Base-by-base conservation (phyloP, 164 flowering plant genomes). In the Berberis vulgaris region DNA sequence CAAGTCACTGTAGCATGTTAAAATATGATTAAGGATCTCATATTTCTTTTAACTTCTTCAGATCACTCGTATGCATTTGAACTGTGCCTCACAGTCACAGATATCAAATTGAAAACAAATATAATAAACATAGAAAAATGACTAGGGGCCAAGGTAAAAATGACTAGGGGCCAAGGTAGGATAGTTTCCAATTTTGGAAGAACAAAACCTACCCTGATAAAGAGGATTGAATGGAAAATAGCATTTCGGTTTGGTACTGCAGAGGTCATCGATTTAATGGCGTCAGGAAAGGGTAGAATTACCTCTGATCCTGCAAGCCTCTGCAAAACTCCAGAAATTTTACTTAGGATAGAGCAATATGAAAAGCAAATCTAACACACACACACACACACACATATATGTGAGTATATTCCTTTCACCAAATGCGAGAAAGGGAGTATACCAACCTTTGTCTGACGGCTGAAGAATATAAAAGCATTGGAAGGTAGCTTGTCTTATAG, bases 401-500 rank as follows among this genome's bases (percentile, higher is more conserved):
- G 26, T 26, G 26, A 26, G 26, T 26, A 26, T 9, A 43, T 59
- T 26, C 26, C 13, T 59, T 61, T 61, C 40, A 54, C 42, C 7
- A 60, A 41, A 41, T 6, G 43, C 9, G 26, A 49, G 56, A 11
- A 42, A 4, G 42, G 13, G 62, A 2, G 54, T 55, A 54, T 72
- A 91, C 97, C 83, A 79, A n/a, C 96, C 89, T 63, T 78, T 76
- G 38, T 88, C 89, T 57, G 96, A 85, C 64, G 97, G 90, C 67
- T 81, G 86, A 68, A 91, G 92, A 54, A 87, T 63, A 69, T 91
- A 91, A 73, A 81, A 88, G 78, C 86, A 85, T 54, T 61, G 74
- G 63, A 87, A 83, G 60, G 74, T 63, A 41, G 81, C 72, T 59
- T 78, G 74, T 61, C 43, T 82, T 84, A 78, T 76, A 2, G 85